Percentiles rank a stretch among this genome's conserved stretches.
Evolutionary conservation across 805 yeast species (phyloP).

Genomic region (Kodamaea sagamina): DNA sequence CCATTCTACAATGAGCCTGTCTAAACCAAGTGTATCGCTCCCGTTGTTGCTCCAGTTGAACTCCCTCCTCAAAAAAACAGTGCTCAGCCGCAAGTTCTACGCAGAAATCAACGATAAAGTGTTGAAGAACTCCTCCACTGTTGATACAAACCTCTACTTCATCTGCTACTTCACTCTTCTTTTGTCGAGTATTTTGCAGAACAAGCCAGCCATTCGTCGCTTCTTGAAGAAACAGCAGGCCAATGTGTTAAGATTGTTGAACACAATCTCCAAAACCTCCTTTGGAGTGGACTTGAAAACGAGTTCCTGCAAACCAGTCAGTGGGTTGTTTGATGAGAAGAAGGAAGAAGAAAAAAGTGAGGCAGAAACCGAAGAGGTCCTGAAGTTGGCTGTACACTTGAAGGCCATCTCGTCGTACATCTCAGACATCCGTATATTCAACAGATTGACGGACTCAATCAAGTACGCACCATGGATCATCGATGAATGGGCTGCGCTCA

Average conservation of each 20-base stretch:
- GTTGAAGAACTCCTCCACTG: slow-evolving; percentile 32
- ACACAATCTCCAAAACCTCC: slow-evolving; percentile 7
- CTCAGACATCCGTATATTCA: slow-evolving; percentile 44
- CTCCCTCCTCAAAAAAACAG: slow-evolving; percentile 30
- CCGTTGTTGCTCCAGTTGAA: slow-evolving; percentile 30
- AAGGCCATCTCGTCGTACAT: slow-evolving; percentile 38
- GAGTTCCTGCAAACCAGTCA: slow-evolving; percentile 18
- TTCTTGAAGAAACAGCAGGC: slow-evolving; percentile 31
- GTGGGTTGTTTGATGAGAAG: slow-evolving; percentile 12
- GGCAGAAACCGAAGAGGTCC: slow-evolving; percentile 11
- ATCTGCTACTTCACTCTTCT: slow-evolving; percentile 45
- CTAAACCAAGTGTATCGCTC: slow-evolving; percentile 17
- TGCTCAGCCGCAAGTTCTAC: slow-evolving; percentile 42
- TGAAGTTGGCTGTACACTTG: slow-evolving; percentile 36
- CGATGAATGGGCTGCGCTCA: slow-evolving; percentile 36
- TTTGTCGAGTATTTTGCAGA: slow-evolving; percentile 37
- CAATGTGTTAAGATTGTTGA: slow-evolving; percentile 22
- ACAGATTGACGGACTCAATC: slow-evolving; percentile 42
- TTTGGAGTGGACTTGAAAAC: slow-evolving; percentile 20
- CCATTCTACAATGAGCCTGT: not conserved
- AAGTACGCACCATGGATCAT: slow-evolving; percentile 48
- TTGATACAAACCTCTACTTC: slow-evolving; percentile 44
- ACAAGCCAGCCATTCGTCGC: slow-evolving; percentile 34
- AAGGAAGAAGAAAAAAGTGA: slow-evolving; percentile 6
- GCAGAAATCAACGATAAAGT: slow-evolving; percentile 44